A percentile compares a stretch with the other conserved stretches of the same genome.
Evolutionary conservation across 2,329 filamentous ascomycete genomes (phyloP).

Genomic region (Mycocentrospora acerina): DNA sequence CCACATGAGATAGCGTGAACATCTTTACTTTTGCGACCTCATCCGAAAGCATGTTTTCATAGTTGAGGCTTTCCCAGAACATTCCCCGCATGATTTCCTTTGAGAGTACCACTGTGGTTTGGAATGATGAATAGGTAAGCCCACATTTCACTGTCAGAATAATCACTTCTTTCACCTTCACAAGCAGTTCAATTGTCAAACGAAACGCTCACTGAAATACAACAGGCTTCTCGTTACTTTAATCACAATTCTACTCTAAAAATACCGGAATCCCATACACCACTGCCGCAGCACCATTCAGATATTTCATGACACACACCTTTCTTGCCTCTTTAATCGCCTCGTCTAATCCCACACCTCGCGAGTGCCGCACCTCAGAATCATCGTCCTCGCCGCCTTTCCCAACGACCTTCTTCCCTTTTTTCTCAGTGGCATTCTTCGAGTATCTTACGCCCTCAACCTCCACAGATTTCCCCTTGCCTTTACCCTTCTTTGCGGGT

Average conservation of each 20-base stretch:
- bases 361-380: slow-evolving; percentile 22
- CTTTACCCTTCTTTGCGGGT: slow-evolving; percentile 25
- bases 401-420: slow-evolving; percentile 32
- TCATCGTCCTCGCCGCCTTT: slow-evolving; percentile 27
- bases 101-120: no score
- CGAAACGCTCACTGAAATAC: no score
- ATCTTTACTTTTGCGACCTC: no score
- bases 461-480: slow-evolving; percentile 31
- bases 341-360: slow-evolving; percentile 63
- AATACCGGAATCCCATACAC: slow-evolving; percentile 96
- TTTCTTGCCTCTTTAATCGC: slow-evolving; percentile 74
- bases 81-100: no score
- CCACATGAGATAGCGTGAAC: no score
- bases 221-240: no score
- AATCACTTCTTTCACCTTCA: no score
- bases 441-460: slow-evolving; percentile 25
- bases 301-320: slow-evolving; percentile 83
- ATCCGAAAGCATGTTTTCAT: no score
- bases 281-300: slow-evolving; percentile 91
- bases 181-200: no score
- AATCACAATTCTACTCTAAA: slow-evolving; percentile 47
- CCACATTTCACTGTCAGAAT: no score
- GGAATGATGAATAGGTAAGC: no score
- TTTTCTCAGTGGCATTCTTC: slow-evolving; percentile 17
- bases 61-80: no score